phyloP scores from a whole-genome alignment of 306 rosid species.

The Cicer yamashitae region DNA sequence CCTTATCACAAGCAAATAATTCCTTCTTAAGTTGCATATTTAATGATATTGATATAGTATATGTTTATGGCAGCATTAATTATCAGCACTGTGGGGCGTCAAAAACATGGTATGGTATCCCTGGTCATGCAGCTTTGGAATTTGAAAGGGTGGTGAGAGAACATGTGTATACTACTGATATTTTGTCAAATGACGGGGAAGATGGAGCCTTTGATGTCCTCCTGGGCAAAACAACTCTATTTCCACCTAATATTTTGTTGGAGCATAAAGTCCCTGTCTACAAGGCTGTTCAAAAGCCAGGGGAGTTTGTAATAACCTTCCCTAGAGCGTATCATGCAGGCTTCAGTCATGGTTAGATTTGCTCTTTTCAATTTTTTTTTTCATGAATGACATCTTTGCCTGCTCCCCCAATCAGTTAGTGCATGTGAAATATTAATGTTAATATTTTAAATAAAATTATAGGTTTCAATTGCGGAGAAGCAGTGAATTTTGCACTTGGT shows the following conservation, averaged over 20 bases:
- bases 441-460: conserved; percentile 41
- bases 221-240: conserved; percentile 88
- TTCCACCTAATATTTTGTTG: conserved; percentile 89
- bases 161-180: conserved; percentile 82
- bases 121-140: conserved; percentile 86
- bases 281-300: conserved; percentile 95
- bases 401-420: conserved; percentile 20
- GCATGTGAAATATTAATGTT: conserved; percentile 32
- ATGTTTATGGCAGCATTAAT: conserved; percentile 73
- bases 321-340: conserved; percentile 98
- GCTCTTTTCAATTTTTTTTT: conserved; percentile 32
- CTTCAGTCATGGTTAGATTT: conserved; percentile 86
- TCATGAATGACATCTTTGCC: conserved; percentile 23
- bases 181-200: conserved; percentile 77
- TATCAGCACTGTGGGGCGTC: conserved; percentile 98
- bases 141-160: conserved; percentile 90
- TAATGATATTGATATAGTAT: conserved; percentile 31
- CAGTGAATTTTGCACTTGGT: conserved; percentile 94
- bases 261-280: conserved; percentile 87
- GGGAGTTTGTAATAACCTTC: conserved; percentile 90
- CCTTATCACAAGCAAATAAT: conserved; percentile 14
- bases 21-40: conserved; percentile 30
- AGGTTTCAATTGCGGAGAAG: conserved; percentile 99
- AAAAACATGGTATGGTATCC: conserved; percentile 98
- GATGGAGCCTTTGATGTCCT: conserved; percentile 97